Base-by-base conservation (phyloP, 805 yeast genomes). In the Cyberlindnera xylosilytica region DNA sequence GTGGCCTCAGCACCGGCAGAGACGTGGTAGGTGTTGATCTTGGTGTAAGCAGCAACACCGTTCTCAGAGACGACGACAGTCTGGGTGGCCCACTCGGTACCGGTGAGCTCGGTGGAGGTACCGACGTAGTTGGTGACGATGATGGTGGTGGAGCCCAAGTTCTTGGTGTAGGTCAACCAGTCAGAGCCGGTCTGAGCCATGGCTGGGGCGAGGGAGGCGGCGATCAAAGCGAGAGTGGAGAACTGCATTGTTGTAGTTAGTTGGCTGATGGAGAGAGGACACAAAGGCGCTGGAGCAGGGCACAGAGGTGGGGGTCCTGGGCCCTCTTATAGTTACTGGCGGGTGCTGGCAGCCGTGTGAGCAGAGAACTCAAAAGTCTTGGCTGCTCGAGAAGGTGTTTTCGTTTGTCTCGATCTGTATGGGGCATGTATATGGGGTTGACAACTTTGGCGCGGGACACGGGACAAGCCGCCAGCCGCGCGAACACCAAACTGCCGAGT, bases 1-100 rank as follows among this genome's bases (percentile, higher is more conserved):
- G 51, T 38, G 40, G 60, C 56, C 36, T 54, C 53, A 20, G 57
- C 46, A 48, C 40, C 36, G 19, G 36, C 37, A 9, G 45, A 27
- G 15, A 13, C 29, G 10, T 18, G 24, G 30, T 13, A 13, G 30
- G 36, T 33, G 13, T 11, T 7, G 15, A 11, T 13, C 23, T 33
- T 20, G 23, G 41, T 38, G 41, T 29, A 38, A 11, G 18, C 12
- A 16, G 36, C 18, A 8, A 15, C 18, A 23, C 41, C 41, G 23
- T 38, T 24, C 5, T 32, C 23, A 17, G 38, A 35, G 32, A 35
- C 32, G 13, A 35, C 32, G 9, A 35, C 38, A 13, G 38, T 35
- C 38, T 35, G 15, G 38, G 38, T 35, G 19, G 38, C 18, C 22
- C n/a, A 27, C 24, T 22, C 10, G 13, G 36, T 4, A 20, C 36